Evolutionary conservation across 306 rosid genomes (phyloP), one percentile per base, ranked within the genome.

Genomic region (Mimosa bimucronata): DNA sequence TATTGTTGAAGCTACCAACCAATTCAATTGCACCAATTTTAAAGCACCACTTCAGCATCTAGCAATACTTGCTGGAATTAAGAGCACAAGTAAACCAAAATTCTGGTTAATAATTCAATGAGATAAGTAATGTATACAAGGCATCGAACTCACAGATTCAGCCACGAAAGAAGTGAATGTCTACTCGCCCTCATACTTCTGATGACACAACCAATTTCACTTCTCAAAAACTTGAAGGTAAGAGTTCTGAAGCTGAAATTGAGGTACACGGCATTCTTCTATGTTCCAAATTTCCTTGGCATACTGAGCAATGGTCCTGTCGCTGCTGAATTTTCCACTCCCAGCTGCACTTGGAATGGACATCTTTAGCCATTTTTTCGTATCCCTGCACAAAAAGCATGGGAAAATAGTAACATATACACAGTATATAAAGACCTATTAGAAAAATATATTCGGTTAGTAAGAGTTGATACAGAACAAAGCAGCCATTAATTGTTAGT

Each of bases 311-410:
- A 95, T 95, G 73, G 99, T 95, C 38, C 98, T 70, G 87, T 95
- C 99, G 42, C 98, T 95, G 86, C 99, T 95, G 88, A 95, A 95
- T 83, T 93, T 95, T 53, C 99, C 98, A 53, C 92, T 85, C 83
- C 99, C 99, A 15, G 99, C 99, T 9, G 99, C 93, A 91, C 99
- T 95, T 69, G 93, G 80, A 50, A 95, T 95, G 14, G 99, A 95
- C 97, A 93, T 91, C 84, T 88, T 93, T 19, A 90, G 89, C 99
- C 99, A 95, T 76, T 80, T 89, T 85, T 82, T 87, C 88, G 74
- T 86, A 77, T 95, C 98, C 88, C 99, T 95, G 92, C 78, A 87
- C 28, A 67, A 48, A 71, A 71, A n/a, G n/a, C 52, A 66, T 18
- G 57, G 25, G 52, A 48, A n/a, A 53, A 37, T 14, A 28, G 30